Evolutionary conservation across 2,329 filamentous ascomycete genomes (phyloP).

Genomic region (Fusarium palustre): DNA sequence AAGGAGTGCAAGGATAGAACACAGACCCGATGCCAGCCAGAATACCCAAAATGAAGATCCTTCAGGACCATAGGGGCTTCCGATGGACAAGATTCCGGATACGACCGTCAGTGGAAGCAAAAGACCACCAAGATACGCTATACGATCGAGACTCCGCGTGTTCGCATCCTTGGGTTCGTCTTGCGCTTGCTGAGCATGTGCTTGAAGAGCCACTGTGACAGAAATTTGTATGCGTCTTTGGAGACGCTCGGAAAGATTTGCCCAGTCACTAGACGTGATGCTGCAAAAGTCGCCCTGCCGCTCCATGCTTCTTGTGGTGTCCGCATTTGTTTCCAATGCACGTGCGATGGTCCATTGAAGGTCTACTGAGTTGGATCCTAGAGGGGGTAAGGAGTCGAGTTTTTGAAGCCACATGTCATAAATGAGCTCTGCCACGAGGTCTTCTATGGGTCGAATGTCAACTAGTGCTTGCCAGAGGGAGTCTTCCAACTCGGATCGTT

Average conservation of each 20-base stretch:
- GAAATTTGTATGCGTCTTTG: conserved; percentile 43
- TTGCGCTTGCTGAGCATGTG: conserved; percentile 14
- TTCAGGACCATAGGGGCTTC: conserved; percentile 58
- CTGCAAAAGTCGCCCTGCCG: conserved; percentile 30
- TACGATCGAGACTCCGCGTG: conserved; percentile 58
- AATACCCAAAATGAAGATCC: conserved; percentile 60
- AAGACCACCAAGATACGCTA: conserved; percentile 63
- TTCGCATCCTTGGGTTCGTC: conserved; percentile 48
- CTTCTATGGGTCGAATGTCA: conserved; percentile 29
- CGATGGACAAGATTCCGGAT: conserved; percentile 61
- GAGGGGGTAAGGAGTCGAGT: conserved; percentile 38
- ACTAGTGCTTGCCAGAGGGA: conserved; percentile 35
- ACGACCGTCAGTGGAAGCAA: conserved; percentile 62
- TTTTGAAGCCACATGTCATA: conserved; percentile 46
- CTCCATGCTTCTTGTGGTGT: conserved; percentile 37
- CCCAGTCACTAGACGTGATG: conserved; percentile 39
- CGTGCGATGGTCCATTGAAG: conserved; percentile 38
- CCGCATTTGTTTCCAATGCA: conserved; percentile 46
- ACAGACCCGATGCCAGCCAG: conserved; percentile 58
- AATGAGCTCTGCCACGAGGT: conserved; percentile 43
- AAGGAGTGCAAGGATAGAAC: conserved; percentile 54
- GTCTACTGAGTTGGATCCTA: conserved; percentile 19
- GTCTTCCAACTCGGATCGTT: conserved; percentile 39
- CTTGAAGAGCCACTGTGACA: conserved; percentile 12
- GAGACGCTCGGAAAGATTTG: conserved; percentile 36